phyloP scores from a whole-genome alignment of 139 green algal genomes.

The Chlorella sp. region DNA sequence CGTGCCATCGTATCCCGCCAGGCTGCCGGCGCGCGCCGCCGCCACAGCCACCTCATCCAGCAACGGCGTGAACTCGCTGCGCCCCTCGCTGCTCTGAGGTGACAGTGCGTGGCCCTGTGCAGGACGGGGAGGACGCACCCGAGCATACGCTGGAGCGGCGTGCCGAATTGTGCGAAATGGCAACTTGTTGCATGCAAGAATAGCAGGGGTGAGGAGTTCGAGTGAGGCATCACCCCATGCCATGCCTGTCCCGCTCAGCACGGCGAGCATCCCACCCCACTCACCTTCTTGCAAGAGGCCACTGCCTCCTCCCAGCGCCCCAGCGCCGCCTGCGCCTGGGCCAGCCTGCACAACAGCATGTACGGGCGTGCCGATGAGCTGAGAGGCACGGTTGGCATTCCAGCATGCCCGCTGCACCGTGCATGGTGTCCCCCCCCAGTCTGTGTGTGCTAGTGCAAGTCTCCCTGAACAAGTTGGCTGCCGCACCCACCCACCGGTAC shows the following conservation, averaged over 20 bases:
- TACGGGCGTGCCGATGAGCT: neutral
- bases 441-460: too few species aligned
- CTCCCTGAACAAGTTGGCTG: too few species aligned
- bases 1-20: conserved; percentile 61
- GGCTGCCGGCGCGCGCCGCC: conserved; percentile 47
- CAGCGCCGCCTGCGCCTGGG: conserved; percentile 45
- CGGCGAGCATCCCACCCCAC: too few species aligned
- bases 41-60: conserved; percentile 61
- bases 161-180: too few species aligned
- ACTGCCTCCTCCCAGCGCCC: conserved; percentile 39
- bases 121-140: too few species aligned
- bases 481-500: conserved; percentile 21
- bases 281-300: conserved; percentile 20
- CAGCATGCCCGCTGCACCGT: too few species aligned
- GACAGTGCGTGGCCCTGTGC: conserved; percentile 36
- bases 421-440: too few species aligned
- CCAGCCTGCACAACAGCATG: conserved; percentile 32
- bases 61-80: conserved; percentile 58
- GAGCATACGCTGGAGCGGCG: too few species aligned
- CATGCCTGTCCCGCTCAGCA: too few species aligned
- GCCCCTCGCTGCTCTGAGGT: conserved; percentile 8
- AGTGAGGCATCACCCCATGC: too few species aligned
- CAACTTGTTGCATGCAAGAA: too few species aligned
- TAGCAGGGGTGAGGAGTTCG: too few species aligned
- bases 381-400: neutral